Evolutionary conservation across 2,329 filamentous ascomycete species (phyloP).

Genomic region (Ascocoryne sarcoides): DNA sequence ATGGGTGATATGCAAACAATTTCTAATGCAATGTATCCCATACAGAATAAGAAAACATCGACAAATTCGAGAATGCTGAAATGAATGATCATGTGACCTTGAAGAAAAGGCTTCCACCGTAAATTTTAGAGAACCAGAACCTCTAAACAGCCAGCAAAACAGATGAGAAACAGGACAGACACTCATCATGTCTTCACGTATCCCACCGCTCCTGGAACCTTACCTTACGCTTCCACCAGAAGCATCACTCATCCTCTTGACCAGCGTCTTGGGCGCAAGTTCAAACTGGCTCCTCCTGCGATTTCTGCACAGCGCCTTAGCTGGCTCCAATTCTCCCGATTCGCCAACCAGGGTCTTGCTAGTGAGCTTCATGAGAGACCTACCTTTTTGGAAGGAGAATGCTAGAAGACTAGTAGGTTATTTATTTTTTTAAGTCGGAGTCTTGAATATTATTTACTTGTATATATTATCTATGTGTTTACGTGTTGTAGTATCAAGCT

Average conservation of each 20-base stretch:
- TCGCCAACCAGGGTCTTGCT: conserved; percentile 51
- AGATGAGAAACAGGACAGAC: too few relatives aligned
- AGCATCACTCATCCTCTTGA: conserved; percentile 56
- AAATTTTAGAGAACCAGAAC: too few relatives aligned
- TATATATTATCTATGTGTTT: too few relatives aligned
- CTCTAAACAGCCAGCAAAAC: too few relatives aligned
- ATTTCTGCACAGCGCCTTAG: conserved; percentile 33
- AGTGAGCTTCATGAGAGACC: conserved; percentile 74
- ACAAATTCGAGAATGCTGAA: too few relatives aligned
- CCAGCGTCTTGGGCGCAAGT: conserved; percentile 55
- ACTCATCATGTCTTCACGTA: conserved; percentile 22
- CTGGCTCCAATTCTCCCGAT: not conserved
- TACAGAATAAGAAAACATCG: too few relatives aligned
- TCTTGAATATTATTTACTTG: too few relatives aligned
- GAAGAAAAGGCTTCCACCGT: too few relatives aligned
- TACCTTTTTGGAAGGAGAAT: conserved; percentile 69
- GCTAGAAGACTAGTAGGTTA: conserved; percentile 54
- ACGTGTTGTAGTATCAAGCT: too few relatives aligned
- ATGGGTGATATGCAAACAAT: too few relatives aligned
- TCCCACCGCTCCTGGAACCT: conserved; percentile 54
- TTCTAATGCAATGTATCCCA: too few relatives aligned
- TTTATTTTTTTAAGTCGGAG: conserved; percentile 2
- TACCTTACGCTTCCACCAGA: conserved; percentile 51
- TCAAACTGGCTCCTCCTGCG: conserved; percentile 58
- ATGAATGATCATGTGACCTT: too few relatives aligned